Evolutionary conservation across 1,139 yeast genomes (phyloP), one percentile per base, ranked within the genome.

Genomic region (Pichia inconspicua): DNA sequence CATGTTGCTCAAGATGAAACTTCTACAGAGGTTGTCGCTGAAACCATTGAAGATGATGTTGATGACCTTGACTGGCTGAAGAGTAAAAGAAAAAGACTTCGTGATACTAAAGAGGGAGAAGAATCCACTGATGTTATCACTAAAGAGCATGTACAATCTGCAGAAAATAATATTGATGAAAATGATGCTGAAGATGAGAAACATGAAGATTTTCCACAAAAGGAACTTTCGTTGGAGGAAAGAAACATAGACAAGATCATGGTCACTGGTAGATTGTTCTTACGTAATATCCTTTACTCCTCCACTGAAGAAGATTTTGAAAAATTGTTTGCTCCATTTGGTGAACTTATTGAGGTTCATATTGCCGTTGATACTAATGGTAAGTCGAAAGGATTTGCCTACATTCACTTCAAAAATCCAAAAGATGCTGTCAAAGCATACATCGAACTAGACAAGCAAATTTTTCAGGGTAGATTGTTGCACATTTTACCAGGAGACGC

Each of bases 21-120:
- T 6, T 3, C 22, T 17, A 40, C 31, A 45, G 48, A 2, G 48
- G 41, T 11, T 27, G 39, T 19, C 53, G 62, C 58, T 2, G 62
- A 56, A 1, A 61, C 57, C 5, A 40, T 36, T 5, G 44, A 43
- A 48, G 70, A 66, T 27, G 41, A 46, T 19, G 73, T 87, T 10
- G 75, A 94, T 15, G 97, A 90, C 69, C 68, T 86, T 50, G 96
- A 90, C 53, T 90, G 98, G 98, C 74, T 92, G 53, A 81, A 80
- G 58, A 77, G 77, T 59, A 80, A 88, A 64, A 76, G 95, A 65
- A 79, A 76, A 22, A 78, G 95, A 61, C 86, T 89, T 62, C 78
- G 60, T 55, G 64, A 64, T 38, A 37, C 41, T 43, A 55, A 55
- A 19, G 63, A 61, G 30, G 40, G 40, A 12, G 41, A 30, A 5